phyloP scores from a whole-genome alignment of 106 monocot species.

The Dendrobium nobile region DNA sequence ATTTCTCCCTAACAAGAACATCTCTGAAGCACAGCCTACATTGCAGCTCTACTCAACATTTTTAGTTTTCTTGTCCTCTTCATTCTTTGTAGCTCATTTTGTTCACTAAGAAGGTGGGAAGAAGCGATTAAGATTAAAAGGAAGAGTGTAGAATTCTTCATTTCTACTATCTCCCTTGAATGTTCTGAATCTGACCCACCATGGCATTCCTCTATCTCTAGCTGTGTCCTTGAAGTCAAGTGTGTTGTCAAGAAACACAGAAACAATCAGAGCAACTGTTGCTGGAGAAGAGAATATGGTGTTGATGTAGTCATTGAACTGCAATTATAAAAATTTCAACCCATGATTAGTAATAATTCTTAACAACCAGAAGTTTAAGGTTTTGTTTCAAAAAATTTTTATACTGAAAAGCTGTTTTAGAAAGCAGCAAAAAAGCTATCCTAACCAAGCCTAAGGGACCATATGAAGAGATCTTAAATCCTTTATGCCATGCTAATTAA shows the following conservation, averaged over 20 bases:
- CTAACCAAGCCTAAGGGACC: no score
- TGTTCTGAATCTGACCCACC: constrained; percentile 89
- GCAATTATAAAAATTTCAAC: constrained; percentile 7
- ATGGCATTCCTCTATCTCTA: constrained; percentile 90
- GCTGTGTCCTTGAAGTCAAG: constrained; percentile 80
- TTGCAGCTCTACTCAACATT: background rate
- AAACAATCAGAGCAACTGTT: constrained; percentile 70
- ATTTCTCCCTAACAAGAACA: background rate
- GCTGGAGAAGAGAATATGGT: constrained; percentile 90
- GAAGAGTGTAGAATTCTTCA: constrained; percentile 97
- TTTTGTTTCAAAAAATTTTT: no score
- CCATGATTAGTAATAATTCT: background rate
- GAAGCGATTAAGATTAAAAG: constrained; percentile 97
- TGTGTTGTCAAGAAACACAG: constrained; percentile 92
- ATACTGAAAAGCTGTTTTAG: no score
- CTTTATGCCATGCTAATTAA: no score
- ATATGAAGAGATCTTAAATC: no score
- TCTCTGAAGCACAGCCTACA: background rate
- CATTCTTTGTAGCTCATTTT: background rate
- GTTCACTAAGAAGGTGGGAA: constrained; percentile 68
- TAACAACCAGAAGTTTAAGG: background rate
- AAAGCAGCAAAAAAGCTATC: no score
- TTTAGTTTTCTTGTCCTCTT: background rate
- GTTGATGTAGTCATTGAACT: constrained; percentile 98
- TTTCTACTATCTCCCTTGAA: constrained; percentile 95